Conservation (phyloP, 2,329 filamentous ascomycete species). For the Thelonectria blattea region DNA sequence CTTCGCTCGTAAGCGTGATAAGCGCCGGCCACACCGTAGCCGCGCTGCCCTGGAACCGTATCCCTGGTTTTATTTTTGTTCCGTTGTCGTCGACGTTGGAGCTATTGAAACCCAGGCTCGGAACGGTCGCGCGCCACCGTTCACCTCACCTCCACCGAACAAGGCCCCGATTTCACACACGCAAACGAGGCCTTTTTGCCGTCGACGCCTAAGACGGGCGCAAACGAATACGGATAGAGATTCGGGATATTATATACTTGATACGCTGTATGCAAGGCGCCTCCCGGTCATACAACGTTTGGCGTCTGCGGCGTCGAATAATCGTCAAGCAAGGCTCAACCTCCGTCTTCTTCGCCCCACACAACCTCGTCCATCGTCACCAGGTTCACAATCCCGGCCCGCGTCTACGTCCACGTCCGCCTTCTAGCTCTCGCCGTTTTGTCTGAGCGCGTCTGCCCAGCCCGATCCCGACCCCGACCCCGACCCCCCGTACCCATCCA, state of each 20-base stretch:
- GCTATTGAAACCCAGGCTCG: constrained; percentile 13
- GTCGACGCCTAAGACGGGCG: neutral
- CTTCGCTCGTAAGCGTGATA: constrained; percentile 6
- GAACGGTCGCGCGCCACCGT: constrained; percentile 19
- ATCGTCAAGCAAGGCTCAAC: constrained; percentile 28
- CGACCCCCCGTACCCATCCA: constrained; percentile 12
- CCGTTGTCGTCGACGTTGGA: constrained; percentile 10
- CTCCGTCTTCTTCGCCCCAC: constrained; percentile 31
- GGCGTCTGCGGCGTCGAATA: constrained; percentile 30
- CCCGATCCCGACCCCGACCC: constrained; percentile 16
- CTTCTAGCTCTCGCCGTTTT: constrained; percentile 26
- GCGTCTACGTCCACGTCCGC: constrained; percentile 36
- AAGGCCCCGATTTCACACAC: neutral
- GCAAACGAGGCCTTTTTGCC: neutral
- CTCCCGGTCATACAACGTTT: constrained; percentile 25
- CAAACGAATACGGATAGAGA: no score
- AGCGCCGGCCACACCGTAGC: constrained; percentile 25
- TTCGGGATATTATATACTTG: constrained; percentile 22
- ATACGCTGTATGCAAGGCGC: constrained; percentile 26
- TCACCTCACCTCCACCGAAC: constrained; percentile 3
- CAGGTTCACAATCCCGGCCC: constrained; percentile 38
- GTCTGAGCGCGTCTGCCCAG: constrained; percentile 30
- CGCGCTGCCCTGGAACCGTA: constrained; percentile 17
- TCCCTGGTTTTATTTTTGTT: constrained; percentile 16
- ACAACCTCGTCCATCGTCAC: constrained; percentile 32